A percentile compares a stretch with the other conserved stretches of the same genome.
Conservation (phyloP, 106 monocot species). For the Apostasia ramifera region DNA sequence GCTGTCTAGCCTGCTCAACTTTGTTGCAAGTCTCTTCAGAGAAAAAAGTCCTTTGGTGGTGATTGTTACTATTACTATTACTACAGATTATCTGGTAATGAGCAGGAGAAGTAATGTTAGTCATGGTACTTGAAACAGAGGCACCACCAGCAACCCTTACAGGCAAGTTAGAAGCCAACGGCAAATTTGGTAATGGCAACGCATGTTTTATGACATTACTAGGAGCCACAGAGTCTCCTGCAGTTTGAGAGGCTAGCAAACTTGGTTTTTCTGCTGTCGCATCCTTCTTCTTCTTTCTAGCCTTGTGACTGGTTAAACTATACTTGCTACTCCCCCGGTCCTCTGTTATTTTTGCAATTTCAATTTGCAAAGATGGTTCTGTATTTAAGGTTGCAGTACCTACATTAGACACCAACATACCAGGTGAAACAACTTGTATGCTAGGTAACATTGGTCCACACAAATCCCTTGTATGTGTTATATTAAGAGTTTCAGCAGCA, state of each 20-base stretch:
- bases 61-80: constrained; percentile 6
- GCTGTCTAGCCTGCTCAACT: constrained; percentile 70
- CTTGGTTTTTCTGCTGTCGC: constrained; percentile 4
- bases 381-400: constrained; percentile 13
- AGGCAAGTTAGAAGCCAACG: constrained; percentile 18
- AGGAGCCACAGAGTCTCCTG: constrained; percentile 14
- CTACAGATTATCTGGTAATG: constrained; percentile 32
- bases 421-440: constrained; percentile 30
- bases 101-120: constrained; percentile 19
- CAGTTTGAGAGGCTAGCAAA: constrained; percentile 25
- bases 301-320: constrained; percentile 28
- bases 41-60: constrained; percentile 37
- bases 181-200: constrained; percentile 1
- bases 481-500: constrained; percentile 35
- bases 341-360: constrained; percentile 21
- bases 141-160: constrained; percentile 15
- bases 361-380: constrained; percentile 11
- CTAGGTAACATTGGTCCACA: constrained; percentile 16
- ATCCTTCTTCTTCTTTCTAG: constrained; percentile 67
- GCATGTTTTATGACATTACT: constrained; percentile 15
- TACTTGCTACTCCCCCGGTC: constrained; percentile 19
- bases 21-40: constrained; percentile 54
- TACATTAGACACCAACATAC: constrained; percentile 24
- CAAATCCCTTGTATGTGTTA: constrained; percentile 31
- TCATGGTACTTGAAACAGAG: constrained; percentile 12